Evolutionary conservation across 805 yeast species (phyloP).

Genomic region (Lipomyces spencermartinsiae): DNA sequence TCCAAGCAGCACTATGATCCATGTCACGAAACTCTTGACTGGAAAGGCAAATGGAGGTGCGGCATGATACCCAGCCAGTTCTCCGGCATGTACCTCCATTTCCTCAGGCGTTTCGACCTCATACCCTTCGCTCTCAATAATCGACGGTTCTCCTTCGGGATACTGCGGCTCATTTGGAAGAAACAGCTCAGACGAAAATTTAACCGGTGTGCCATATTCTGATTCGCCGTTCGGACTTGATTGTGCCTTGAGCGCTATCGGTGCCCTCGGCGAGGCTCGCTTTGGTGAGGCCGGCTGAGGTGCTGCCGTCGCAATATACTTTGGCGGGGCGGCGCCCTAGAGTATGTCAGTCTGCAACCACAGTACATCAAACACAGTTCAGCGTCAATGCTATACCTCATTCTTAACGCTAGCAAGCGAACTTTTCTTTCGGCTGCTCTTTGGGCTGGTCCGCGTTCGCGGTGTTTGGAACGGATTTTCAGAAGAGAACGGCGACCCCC

Average conservation of each 20-base stretch:
- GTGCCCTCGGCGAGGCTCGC: neutral
- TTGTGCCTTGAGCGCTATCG: neutral
- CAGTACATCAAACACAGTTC: neutral
- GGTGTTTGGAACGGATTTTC: slow-evolving; percentile 36
- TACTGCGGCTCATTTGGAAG: slow-evolving; percentile 6
- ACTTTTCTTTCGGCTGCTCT: slow-evolving; percentile 11
- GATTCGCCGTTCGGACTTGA: neutral
- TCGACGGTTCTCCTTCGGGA: slow-evolving; percentile 7
- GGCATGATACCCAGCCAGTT: slow-evolving; percentile 12
- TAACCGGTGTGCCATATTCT: slow-evolving; percentile 3
- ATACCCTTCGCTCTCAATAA: slow-evolving; percentile 3
- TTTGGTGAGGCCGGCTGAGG: too few species aligned
- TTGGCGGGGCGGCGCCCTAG: neutral
- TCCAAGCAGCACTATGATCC: slow-evolving; percentile 12
- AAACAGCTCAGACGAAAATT: slow-evolving; percentile 18
- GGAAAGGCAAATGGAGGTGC: slow-evolving; percentile 23
- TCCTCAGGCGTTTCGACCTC: slow-evolving; percentile 24
- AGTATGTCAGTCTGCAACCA: neutral
- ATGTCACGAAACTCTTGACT: slow-evolving; percentile 10
- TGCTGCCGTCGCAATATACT: neutral
- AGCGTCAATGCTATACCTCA: neutral
- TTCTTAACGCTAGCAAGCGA: neutral
- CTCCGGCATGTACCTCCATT: slow-evolving; percentile 9
- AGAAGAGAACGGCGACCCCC: slow-evolving; percentile 27
- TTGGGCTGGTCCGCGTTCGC: neutral